Base-by-base conservation (phyloP, 2,329 filamentous ascomycete species). In the Alternaria alternata region DNA sequence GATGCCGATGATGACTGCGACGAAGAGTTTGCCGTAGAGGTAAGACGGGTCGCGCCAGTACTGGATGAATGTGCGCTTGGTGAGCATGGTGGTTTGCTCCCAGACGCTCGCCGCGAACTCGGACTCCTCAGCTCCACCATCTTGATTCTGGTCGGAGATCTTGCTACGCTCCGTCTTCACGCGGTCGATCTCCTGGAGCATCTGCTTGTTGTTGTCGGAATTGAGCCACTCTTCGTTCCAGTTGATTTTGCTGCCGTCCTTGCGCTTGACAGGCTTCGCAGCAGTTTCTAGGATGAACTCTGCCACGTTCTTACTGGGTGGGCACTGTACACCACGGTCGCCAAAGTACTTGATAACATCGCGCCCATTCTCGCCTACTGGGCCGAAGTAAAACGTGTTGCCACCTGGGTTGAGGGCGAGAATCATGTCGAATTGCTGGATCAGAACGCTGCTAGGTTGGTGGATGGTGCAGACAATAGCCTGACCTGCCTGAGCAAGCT, bases 31-130 rank as follows among this genome's bases (percentile, higher is more conserved):
- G 60, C 89, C 88, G 76, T 93, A 93, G 56, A 92, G 81, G 75
- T 94, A 94, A 1, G 87, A 88, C 0, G 91, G 89, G 63, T 92
- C 88, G 14, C 91, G 85, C 90, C 90, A 93, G 79, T 93, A 89
- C 67, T 92, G 87, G 4, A 81, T 81, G 77, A 93, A 93, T 51
- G 90, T 85, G 22, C 91, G 86, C 74, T 88, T 88, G 4, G 89
- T 91, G 20, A 94, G 83, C 71, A 88, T 84, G 4, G 81, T 81
- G 7, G 85, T 91, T 78, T 94, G 91, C 1, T 85, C 75, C 71
- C 78, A 81, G 0, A 87, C 81, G 0, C 90, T 83, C 0, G 90
- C 89, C 0, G 91, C 91, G 67, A 90, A 94, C 66, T 90, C 88
- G 41, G 77, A 76, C 7, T 79, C 70, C 6, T 79, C 68, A 16